Evolutionary conservation across 2,329 filamentous ascomycete species (phyloP).

Genomic region (Diaporthe ampelina): DNA sequence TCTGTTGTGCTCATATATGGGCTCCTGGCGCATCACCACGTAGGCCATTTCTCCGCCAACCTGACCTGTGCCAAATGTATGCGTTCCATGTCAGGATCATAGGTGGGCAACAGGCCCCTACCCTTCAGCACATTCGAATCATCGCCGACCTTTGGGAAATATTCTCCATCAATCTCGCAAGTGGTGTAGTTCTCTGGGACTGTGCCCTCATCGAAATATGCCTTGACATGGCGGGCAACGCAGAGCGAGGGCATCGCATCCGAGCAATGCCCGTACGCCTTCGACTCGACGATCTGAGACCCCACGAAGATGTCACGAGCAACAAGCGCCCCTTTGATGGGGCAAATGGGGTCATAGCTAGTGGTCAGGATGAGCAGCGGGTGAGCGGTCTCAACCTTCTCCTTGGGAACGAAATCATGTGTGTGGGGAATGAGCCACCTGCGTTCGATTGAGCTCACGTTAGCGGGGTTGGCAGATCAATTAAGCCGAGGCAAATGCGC

Average conservation of each 20-base stretch:
- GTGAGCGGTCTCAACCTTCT: slow-evolving; percentile 56
- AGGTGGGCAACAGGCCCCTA: too few species aligned
- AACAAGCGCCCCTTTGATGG: slow-evolving; percentile 53
- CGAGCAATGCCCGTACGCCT: slow-evolving; percentile 60
- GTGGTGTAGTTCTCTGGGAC: slow-evolving; percentile 52
- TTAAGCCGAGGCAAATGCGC: too few species aligned
- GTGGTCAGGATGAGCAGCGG: slow-evolving; percentile 69
- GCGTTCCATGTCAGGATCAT: not conserved
- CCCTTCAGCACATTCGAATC: too few species aligned
- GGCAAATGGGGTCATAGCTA: slow-evolving; percentile 70
- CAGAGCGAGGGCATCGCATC: slow-evolving; percentile 54
- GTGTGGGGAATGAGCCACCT: slow-evolving; percentile 46
- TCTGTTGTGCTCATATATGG: not conserved
- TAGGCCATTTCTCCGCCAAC: not conserved
- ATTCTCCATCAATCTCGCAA: slow-evolving; percentile 55
- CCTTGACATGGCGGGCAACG: slow-evolving; percentile 51
- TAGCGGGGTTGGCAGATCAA: not conserved
- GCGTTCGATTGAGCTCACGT: not conserved
- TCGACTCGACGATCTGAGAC: slow-evolving; percentile 55
- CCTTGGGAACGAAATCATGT: slow-evolving; percentile 47
- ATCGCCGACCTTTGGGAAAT: slow-evolving; percentile 51
- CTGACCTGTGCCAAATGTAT: not conserved
- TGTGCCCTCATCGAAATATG: slow-evolving; percentile 54
- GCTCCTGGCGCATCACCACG: not conserved
- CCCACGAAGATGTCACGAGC: slow-evolving; percentile 54